Percentiles rank a stretch among this genome's conserved stretches.
These are phyloP conservation scores for Pyrenophora seminiperda DNA, from an alignment of 2,329 filamentous ascomycete genomes.

Conservation along the genomic window DNA sequence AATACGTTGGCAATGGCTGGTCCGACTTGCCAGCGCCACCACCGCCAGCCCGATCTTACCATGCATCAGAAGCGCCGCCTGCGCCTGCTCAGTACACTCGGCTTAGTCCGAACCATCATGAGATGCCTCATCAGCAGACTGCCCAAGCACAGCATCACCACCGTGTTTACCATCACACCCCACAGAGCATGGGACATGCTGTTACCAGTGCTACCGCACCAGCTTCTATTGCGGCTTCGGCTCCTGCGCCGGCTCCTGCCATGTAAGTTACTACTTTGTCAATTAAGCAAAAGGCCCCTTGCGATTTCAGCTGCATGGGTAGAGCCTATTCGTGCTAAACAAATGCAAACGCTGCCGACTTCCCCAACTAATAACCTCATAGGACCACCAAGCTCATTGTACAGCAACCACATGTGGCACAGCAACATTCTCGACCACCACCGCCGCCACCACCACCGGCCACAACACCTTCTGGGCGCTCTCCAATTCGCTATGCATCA, in stretches of 20 bases:
- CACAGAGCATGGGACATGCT: slow-evolving; percentile 37
- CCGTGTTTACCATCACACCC: slow-evolving; percentile 40
- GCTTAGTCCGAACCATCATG: slow-evolving; percentile 23
- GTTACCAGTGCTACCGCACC: slow-evolving; percentile 24
- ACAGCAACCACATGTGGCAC: slow-evolving; percentile 34
- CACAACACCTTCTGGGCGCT: slow-evolving; percentile 28
- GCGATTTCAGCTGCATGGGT: too few relatives aligned
- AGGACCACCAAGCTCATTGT: slow-evolving; percentile 47
- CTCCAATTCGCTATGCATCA: slow-evolving; percentile 30
- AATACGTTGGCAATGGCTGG: slow-evolving; percentile 28
- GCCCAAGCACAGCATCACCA: slow-evolving; percentile 37
- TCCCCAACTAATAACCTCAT: slow-evolving; percentile 2
- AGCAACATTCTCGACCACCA: slow-evolving; percentile 29
- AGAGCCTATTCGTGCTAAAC: too few relatives aligned
- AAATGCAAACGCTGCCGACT: not conserved
- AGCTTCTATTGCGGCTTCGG: slow-evolving; percentile 11
- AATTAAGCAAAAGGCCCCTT: not conserved
- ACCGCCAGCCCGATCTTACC: slow-evolving; percentile 30
- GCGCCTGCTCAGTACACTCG: slow-evolving; percentile 29
- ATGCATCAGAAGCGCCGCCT: slow-evolving; percentile 26
- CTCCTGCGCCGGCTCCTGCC: slow-evolving; percentile 16
- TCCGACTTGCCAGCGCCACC: slow-evolving; percentile 21
- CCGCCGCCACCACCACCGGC: slow-evolving; percentile 24
- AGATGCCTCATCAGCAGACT: slow-evolving; percentile 21
- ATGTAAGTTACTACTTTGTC: slow-evolving; percentile 9